phyloP scores from a whole-genome alignment of 208 protist species.

The Wallacemonas sp. region DNA sequence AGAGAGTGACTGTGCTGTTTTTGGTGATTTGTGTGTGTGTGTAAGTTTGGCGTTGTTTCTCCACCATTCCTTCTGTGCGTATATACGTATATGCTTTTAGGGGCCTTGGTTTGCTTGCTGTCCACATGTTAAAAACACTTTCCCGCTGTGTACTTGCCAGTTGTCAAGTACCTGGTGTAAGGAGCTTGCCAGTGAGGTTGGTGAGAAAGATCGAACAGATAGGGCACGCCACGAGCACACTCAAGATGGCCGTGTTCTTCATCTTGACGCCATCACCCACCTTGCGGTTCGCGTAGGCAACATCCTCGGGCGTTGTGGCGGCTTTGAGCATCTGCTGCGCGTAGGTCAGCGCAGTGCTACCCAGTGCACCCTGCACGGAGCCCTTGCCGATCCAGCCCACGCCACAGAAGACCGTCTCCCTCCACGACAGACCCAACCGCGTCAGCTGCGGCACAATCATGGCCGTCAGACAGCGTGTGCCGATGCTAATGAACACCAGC shows the following conservation, averaged over 20 bases:
- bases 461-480: slow-evolving; percentile 36
- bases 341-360: slow-evolving; percentile 29
- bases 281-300: slow-evolving; percentile 18
- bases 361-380: slow-evolving; percentile 47
- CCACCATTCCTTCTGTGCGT: too few relatives aligned
- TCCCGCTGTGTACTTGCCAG: too few relatives aligned
- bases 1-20: too few relatives aligned
- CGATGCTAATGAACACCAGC: slow-evolving; percentile 48
- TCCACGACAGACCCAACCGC: slow-evolving; percentile 38
- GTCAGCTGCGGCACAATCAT: slow-evolving; percentile 33
- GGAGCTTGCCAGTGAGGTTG: slow-evolving; percentile 34
- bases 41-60: too few relatives aligned
- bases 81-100: too few relatives aligned
- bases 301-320: slow-evolving; percentile 29
- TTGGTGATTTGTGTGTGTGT: too few relatives aligned
- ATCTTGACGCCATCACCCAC: slow-evolving; percentile 35
- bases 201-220: slow-evolving; percentile 56
- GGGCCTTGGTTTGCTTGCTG: too few relatives aligned
- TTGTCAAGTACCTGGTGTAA: slow-evolving; percentile 32
- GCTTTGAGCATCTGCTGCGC: slow-evolving; percentile 23
- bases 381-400: slow-evolving; percentile 61
- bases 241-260: slow-evolving; percentile 54
- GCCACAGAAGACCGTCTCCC: slow-evolving; percentile 52
- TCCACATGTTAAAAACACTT: too few relatives aligned
- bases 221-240: slow-evolving; percentile 53